Evolutionary conservation across 352 stramenopile genomes (phyloP), one percentile per base, ranked within the genome.

Genomic region (Phytopythium kandeliae): DNA sequence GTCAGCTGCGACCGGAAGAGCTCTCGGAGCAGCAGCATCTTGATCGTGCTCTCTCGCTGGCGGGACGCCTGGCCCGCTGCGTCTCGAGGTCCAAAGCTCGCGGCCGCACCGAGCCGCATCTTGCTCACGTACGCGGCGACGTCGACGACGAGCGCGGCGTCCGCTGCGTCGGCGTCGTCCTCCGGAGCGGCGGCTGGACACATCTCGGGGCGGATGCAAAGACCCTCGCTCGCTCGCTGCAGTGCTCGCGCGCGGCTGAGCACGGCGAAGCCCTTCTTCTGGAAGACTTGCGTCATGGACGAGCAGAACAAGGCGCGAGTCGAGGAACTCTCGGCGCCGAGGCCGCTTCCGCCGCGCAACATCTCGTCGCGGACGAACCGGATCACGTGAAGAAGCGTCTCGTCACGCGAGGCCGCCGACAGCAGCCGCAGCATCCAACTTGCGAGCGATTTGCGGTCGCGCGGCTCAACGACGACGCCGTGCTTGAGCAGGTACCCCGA

Each of bases 341-440:
- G 9, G 4, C 45, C 22, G 9, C 9, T 36, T 19, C 10, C 50
- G 2, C 42, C 24, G 19, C 57, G 42, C 28, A 55, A 62, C 51
- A 82, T 70, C 48, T 76, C 73, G 11, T 71, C 63, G 30, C 69
- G 71, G 13, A 91, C 63, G 45, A 91, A 70, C 12, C 60, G 61
- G 51, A 89, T 65, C 21, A 86, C 74, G 26, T 92, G 62, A n/a
- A 86, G 36, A 11, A 86, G 55, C 3, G 74, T 87, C 42, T 81
- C 72, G 31, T 89, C 77, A 30, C 60, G 80, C 49, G 73, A 67
- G 24, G 74, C 60, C 9, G 74, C 78, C 13, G 71, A 75, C n/a
- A 92, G 55, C 8, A 92, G 58, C 34, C 80, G 82, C 6, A 86
- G 57, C 35, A 92, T 69, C 80, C 78, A 89, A 28, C 65, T 74